A percentile compares a stretch with the other conserved stretches of the same genome.
Evolutionary conservation across 345 rosid species (phyloP).

Genomic region (Gynandropsis gynandra): DNA sequence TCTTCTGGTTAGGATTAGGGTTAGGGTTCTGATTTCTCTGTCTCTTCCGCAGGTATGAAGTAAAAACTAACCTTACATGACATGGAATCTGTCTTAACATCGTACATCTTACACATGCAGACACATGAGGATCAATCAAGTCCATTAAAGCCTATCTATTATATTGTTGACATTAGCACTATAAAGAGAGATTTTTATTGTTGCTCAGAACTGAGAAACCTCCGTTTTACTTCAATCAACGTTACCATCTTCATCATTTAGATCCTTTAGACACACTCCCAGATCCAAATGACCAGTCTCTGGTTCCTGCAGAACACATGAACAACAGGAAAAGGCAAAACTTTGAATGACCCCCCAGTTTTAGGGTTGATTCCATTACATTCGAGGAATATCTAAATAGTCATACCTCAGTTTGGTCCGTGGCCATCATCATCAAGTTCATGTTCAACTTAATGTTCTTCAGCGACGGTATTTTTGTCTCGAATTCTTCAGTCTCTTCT

Average conservation of each 20-base stretch:
- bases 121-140: slow-evolving; percentile 16
- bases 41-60: too few relatives aligned
- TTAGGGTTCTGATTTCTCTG: too few relatives aligned
- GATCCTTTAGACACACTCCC: slow-evolving; percentile 39
- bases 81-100: too few relatives aligned
- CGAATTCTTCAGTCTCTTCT: slow-evolving; percentile 29
- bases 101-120: slow-evolving; percentile 14
- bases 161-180: slow-evolving; percentile 6
- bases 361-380: background rate
- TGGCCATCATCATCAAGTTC: slow-evolving; percentile 23
- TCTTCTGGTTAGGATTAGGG: background rate
- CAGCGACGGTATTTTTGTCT: slow-evolving; percentile 23
- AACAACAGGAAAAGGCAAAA: slow-evolving; percentile 2
- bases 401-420: slow-evolving; percentile 26
- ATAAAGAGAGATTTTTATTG: slow-evolving; percentile 2
- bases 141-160: background rate
- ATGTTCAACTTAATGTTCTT: too few relatives aligned
- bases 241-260: slow-evolving; percentile 24
- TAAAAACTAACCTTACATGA: too few relatives aligned
- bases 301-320: slow-evolving; percentile 40
- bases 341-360: too few relatives aligned
- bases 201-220: too few relatives aligned
- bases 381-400: too few relatives aligned
- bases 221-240: slow-evolving; percentile 10
- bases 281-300: slow-evolving; percentile 40